A percentile compares a stretch with the other conserved stretches of the same genome.
Conservation (phyloP, 2,329 filamentous ascomycete species). For the Diaporthe ampelina region DNA sequence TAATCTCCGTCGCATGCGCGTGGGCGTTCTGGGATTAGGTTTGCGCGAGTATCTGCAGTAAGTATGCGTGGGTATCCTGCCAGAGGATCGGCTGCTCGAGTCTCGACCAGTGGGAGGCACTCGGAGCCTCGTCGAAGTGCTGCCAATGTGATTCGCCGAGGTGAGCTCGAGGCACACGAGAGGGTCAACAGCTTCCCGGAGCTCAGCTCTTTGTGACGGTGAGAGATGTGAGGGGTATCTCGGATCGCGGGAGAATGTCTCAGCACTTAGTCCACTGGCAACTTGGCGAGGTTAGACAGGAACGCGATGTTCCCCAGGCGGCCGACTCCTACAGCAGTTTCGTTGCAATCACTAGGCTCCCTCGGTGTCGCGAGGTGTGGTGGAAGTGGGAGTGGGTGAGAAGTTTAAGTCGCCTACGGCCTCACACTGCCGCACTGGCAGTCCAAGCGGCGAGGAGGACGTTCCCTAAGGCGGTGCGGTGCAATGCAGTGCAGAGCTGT, state of each 20-base stretch:
- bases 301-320: conserved; percentile 20
- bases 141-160: conserved; percentile 15
- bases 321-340: conserved; percentile 20
- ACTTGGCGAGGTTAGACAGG: not conserved
- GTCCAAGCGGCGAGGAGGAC: not conserved
- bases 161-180: conserved; percentile 12
- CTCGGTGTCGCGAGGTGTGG: not conserved
- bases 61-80: conserved; percentile 22
- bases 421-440: not conserved
- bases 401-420: not conserved
- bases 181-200: conserved; percentile 1
- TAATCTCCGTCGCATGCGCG: conserved; percentile 24
- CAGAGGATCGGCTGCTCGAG: conserved; percentile 12
- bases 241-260: not conserved
- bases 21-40: conserved; percentile 24
- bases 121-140: conserved; percentile 29
- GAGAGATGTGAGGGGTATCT: not conserved
- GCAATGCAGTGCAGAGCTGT: not conserved
- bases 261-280: not conserved
- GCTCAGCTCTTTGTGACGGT: conserved; percentile 22
- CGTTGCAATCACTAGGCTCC: conserved; percentile 6
- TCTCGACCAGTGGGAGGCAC: conserved; percentile 23
- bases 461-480: conserved; percentile 6
- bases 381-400: not conserved
- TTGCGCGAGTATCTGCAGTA: conserved; percentile 15